Evolutionary conservation across 1,284 basidiomycete species (phyloP), one percentile per base, ranked within the genome.

Genomic region (Meripilus lineatus): DNA sequence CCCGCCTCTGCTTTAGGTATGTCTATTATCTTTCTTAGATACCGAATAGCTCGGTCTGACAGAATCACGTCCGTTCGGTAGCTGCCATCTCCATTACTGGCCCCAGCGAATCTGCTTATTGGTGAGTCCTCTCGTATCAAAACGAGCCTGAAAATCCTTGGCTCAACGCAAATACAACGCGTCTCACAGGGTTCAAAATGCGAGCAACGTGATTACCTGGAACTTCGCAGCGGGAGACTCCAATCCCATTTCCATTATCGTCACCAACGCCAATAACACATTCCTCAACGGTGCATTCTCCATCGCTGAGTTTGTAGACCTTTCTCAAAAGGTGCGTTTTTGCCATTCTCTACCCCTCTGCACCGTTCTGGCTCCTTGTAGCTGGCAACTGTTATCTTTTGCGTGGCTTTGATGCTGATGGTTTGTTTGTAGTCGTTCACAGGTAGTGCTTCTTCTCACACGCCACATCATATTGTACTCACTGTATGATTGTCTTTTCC

Each of bases 261-360:
- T 70, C 41, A 53, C 57, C 23, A 69, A 69, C 56, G 6, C 47
- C 11, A 55, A 65, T 48, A 62, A 59, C 48, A 46, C 48, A 35
- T 63, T 61, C 17, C 55, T 70, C 32, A 68, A 70, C 49, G 68
- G 68, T 22, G 50, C 47, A 20, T 69, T 67, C 53, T 59, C 59
- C 10, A 67, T 69, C 42, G 62, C 60, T 6, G 47, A 51, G 13
- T 53, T 50, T 44, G 62, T 69, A 25, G 58, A 67, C 44, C 46
- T 64, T 15, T 60, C 64, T 11, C 45, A 50, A 24, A 43, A 56
- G 58, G 65, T 65, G 33, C 23, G 52, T 41, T 10, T 23, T 35
- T n/a, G n/a, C n/a, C n/a, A n/a, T n/a, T n/a, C n/a, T n/a, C n/a
- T n/a, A 30, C n/a, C 28, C 28, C 8, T 10, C 28, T 30, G 8